These are phyloP conservation scores for Eucalyptus sp. DNA, from an alignment of 345 rosid species.

Conservation along the genomic window DNA sequence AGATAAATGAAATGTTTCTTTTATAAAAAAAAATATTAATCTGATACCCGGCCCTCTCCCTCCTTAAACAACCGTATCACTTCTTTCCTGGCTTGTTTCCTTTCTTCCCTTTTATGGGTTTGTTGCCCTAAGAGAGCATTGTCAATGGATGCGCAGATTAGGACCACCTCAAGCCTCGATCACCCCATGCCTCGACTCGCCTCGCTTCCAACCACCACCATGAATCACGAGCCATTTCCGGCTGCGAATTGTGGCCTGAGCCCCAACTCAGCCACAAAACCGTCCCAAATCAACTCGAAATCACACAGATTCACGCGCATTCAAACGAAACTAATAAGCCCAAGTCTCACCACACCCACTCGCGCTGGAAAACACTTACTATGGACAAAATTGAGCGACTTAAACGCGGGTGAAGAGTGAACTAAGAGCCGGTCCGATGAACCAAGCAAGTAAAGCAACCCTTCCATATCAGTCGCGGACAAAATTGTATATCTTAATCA, in stretches of 20 bases:
- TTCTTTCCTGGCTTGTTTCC: too few relatives aligned
- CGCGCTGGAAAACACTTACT: background rate
- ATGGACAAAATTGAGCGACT: background rate
- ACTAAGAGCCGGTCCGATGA: background rate
- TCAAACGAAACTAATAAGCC: background rate
- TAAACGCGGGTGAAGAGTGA: background rate
- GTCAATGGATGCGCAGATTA: background rate
- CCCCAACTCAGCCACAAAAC: background rate
- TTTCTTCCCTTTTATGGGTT: background rate
- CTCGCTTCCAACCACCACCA: background rate
- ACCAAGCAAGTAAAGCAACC: background rate
- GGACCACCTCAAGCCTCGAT: background rate
- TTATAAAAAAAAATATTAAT: rapidly evolving
- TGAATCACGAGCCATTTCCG: background rate
- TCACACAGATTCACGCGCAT: background rate
- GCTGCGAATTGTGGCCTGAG: background rate
- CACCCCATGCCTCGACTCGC: background rate
- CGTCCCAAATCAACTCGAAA: background rate
- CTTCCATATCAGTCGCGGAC: too few relatives aligned
- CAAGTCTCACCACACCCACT: background rate
- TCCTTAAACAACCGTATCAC: too few relatives aligned
- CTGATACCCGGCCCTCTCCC: too few relatives aligned
- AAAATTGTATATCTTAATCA: background rate
- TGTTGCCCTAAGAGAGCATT: background rate
- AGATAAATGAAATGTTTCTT: too few relatives aligned